Percentiles rank a stretch among this genome's conserved stretches.
These are phyloP conservation scores for Penicillium sp. DNA, from an alignment of 2,329 filamentous ascomycete species.

Conservation along the genomic window DNA sequence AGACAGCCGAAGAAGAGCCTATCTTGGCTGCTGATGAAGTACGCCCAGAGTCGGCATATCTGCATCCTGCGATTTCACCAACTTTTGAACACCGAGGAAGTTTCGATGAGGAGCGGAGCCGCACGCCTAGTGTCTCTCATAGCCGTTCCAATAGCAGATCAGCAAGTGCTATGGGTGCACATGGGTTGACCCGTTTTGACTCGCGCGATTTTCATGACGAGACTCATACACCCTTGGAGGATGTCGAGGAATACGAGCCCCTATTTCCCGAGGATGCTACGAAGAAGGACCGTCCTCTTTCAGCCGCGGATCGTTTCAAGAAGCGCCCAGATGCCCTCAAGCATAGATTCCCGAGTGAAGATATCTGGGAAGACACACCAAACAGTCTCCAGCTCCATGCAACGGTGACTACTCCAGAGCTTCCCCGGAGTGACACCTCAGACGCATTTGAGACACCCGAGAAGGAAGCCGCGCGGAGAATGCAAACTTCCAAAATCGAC, in stretches of 20 bases:
- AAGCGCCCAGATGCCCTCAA: conserved; percentile 48
- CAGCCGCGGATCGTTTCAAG: conserved; percentile 53
- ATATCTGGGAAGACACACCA: conserved; percentile 95
- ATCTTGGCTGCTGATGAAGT: conserved; percentile 88
- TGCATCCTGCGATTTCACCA: conserved; percentile 78
- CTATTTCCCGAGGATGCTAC: conserved; percentile 77
- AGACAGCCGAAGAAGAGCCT: conserved; percentile 59
- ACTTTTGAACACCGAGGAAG: conserved; percentile 58
- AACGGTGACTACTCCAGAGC: conserved; percentile 76
- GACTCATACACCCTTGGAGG: conserved; percentile 65
- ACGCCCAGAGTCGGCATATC: conserved; percentile 59
- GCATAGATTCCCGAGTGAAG: conserved; percentile 83
- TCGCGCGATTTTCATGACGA: conserved; percentile 50
- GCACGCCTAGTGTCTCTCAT: conserved; percentile 50
- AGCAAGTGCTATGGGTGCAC: conserved; percentile 56
- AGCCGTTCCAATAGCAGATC: conserved; percentile 62
- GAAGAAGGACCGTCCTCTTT: conserved; percentile 49
- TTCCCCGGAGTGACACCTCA: conserved; percentile 44
- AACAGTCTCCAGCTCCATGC: conserved; percentile 70
- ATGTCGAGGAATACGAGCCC: conserved; percentile 91
- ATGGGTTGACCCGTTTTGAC: conserved; percentile 50
- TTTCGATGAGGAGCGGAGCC: conserved; percentile 50
- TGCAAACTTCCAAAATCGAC: conserved; percentile 37
- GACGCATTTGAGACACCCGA: conserved; percentile 42
- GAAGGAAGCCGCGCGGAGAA: conserved; percentile 45